Base-by-base conservation (phyloP, 768 basidiomycete genomes). In the Suillus americanus region DNA sequence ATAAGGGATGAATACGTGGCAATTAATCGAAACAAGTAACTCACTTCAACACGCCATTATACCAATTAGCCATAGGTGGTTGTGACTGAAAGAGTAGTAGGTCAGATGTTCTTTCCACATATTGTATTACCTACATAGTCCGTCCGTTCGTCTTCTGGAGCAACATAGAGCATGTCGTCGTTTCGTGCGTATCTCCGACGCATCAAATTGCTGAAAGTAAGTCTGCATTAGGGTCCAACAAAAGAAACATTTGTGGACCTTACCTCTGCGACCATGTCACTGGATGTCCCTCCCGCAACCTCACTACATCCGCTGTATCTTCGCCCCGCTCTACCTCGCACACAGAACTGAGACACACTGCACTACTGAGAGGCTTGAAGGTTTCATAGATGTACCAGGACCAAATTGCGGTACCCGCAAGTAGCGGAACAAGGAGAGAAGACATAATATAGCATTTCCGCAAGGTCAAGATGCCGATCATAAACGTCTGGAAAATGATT, bases 1-100 rank as follows among this genome's bases (percentile, higher is more conserved):
- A 45, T 50, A 35, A 16, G 48, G 30, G 60, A 55, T 66, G 70
- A 64, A 6, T 40, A 28, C 14, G 45, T n/a, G 64, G 5, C 14
- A 70, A 53, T 25, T 13, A 18, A 40, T 23, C 41, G 33, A 1
- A 35, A 46, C 13, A 56, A 51, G 41, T 6, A 28, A 70, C 81
- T 69, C 74, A 94, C 93, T 97, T 97, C 16, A 99, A 81, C 25
- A 99, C 94, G 0, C 97, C 97, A 51, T 83, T 85, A 74, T 94
- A 98, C 88, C 94, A 96, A 70, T 94, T 94, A 16, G 91, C 89
- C 93, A 99, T 95, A 0, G 97, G 97, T 0, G 97, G 96, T 75
- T 99, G 97, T 0, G 94, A 95, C 91, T 95, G 70, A 55, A 46
- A 28, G 48, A 53, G 45, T 38, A 33, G 30, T 41, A 20, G 6